These are phyloP conservation scores for Agrocybe pediades DNA, from an alignment of 768 basidiomycete genomes.

Conservation along the genomic window DNA sequence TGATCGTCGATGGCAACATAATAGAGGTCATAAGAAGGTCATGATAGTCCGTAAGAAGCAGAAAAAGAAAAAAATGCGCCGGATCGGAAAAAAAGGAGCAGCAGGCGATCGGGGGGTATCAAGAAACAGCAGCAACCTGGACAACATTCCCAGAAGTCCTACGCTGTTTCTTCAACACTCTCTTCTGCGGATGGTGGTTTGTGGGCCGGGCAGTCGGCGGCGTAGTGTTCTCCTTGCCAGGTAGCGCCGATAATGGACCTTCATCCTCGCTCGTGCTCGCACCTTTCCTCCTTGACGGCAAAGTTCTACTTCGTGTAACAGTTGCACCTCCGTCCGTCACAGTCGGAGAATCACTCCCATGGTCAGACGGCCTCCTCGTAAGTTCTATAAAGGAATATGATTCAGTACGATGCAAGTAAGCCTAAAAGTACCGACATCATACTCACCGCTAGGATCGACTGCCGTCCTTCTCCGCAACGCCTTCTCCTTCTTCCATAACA, in stretches of 20 bases:
- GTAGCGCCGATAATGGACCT: neutral
- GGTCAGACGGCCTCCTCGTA: slow-evolving; percentile 19
- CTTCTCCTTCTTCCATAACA: slow-evolving; percentile 13
- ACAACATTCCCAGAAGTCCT: slow-evolving; percentile 7
- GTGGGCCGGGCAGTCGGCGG: neutral
- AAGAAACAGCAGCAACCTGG: neutral
- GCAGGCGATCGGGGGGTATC: neutral
- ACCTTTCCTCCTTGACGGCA: slow-evolving; percentile 50
- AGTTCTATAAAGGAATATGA: slow-evolving; percentile 23
- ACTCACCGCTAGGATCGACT: slow-evolving; percentile 43
- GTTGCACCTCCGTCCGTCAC: slow-evolving; percentile 22
- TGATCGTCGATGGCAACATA: too few relatives aligned
- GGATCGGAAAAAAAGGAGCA: too few relatives aligned
- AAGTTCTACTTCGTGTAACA: slow-evolving; percentile 63
- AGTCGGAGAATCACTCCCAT: neutral
- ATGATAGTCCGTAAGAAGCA: too few relatives aligned
- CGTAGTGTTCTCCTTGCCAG: neutral
- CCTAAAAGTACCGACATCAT: slow-evolving; percentile 1
- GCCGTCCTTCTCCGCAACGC: slow-evolving; percentile 58
- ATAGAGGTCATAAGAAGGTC: too few relatives aligned
- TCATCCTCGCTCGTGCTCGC: neutral
- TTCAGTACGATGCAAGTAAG: neutral
- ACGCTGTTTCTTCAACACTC: slow-evolving; percentile 23
- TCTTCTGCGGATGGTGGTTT: slow-evolving; percentile 9
- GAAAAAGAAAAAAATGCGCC: too few relatives aligned